These are phyloP conservation scores for Crithidia thermophila DNA, from an alignment of 208 protist genomes.

Conservation along the genomic window DNA sequence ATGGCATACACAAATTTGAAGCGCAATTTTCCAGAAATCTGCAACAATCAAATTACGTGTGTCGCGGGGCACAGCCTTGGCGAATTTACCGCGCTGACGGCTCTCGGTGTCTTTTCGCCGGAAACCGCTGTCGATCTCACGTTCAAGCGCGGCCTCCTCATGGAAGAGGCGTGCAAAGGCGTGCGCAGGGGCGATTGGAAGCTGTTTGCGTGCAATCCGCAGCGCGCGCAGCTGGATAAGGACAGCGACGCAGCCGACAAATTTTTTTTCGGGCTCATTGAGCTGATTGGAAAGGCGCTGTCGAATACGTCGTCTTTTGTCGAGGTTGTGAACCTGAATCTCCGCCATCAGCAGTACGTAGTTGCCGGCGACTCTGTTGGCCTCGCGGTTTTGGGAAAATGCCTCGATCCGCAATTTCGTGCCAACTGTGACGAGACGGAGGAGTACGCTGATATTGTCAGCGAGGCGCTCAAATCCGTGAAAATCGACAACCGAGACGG, in stretches of 20 bases:
- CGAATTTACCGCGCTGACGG: slow-evolving; percentile 80
- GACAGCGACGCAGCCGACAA: slow-evolving; percentile 59
- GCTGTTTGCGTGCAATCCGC: slow-evolving; percentile 86
- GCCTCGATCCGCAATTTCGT: slow-evolving; percentile 88
- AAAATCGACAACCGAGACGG: slow-evolving; percentile 66
- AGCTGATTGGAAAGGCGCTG: slow-evolving; percentile 68
- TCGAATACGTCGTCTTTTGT: slow-evolving; percentile 80
- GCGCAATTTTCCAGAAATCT: neutral
- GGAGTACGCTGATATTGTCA: slow-evolving; percentile 30
- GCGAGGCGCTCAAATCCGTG: slow-evolving; percentile 53
- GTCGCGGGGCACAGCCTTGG: slow-evolving; percentile 89
- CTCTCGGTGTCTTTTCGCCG: slow-evolving; percentile 72
- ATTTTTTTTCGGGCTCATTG: slow-evolving; percentile 75
- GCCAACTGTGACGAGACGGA: slow-evolving; percentile 49
- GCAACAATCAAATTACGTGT: slow-evolving; percentile 23
- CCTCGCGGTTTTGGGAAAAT: slow-evolving; percentile 80
- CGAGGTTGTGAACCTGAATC: slow-evolving; percentile 84
- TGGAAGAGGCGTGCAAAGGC: slow-evolving; percentile 69
- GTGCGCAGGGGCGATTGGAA: slow-evolving; percentile 41
- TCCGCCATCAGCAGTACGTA: slow-evolving; percentile 81
- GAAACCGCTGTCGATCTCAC: slow-evolving; percentile 75
- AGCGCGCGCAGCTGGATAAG: slow-evolving; percentile 55
- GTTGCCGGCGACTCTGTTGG: slow-evolving; percentile 79
- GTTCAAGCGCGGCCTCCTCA: slow-evolving; percentile 80
- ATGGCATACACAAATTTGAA: slow-evolving; percentile 45